Evolutionary conservation across 1,284 basidiomycete species (phyloP), one percentile per base, ranked within the genome.

Genomic region (Microbotryum violaceum): DNA sequence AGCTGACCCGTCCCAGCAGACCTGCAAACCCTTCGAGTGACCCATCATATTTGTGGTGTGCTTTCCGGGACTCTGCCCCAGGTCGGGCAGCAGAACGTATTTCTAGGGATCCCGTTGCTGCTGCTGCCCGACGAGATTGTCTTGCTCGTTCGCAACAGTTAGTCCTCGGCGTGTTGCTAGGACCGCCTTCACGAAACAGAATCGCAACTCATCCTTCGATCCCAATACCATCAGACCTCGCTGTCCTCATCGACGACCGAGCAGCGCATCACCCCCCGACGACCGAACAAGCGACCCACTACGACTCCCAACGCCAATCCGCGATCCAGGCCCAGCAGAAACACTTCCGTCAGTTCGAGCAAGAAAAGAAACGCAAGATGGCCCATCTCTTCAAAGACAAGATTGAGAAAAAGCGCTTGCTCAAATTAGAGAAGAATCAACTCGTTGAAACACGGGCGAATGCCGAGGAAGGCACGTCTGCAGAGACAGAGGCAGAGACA

Each of bases 21-120:
- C 73, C 85, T 91, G 67, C 84, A 85, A 14, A 81, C 77, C 4
- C 76, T 96, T 6, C 87, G 93, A 52, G 83, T 87, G 44, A 77
- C 84, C 65, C 85, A 96, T 74, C 85, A 82, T 63, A 82, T 97
- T 53, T 91, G 87, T 69, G 93, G 94, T 45, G 79, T 91, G 55
- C 77, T 97, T 49, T 83, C 83, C 1, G 96, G 96, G 0, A 97
- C 96, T 0, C 81, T 99, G 23, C 93, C 96, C 3, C 89, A 93
- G 72, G 82, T 97, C 0, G 86, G 91, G 5, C 94, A 97, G 73
- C 96, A 99, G 77, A 99, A 99, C 76, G 84, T 90, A 2, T 98
- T 98, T 74, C 80, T 98, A 20, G 96, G 96, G 16, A 77, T 91
- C 20, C 96, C 96, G 1, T 78, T 97, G 3, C 79, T 91, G 21